Conservation (phyloP, 2,329 filamentous ascomycete species). For the Diaporthe eres region DNA sequence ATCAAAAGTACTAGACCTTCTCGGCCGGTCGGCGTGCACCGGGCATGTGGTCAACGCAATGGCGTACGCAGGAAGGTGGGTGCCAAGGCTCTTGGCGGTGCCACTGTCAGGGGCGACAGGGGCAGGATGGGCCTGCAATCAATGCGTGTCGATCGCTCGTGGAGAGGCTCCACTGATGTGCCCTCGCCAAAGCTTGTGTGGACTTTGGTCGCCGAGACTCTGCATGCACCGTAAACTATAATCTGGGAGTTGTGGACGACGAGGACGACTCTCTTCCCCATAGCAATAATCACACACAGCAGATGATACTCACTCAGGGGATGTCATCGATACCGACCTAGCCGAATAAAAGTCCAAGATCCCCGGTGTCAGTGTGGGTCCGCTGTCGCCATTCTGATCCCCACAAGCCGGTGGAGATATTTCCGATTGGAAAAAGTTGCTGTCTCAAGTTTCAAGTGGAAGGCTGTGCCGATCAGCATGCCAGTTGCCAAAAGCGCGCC, state of each 20-base stretch:
- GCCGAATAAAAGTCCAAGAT: not conserved
- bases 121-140: conserved; percentile 30
- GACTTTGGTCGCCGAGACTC: not conserved
- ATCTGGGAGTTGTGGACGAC: not conserved
- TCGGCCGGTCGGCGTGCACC: not conserved
- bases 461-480: conserved; percentile 22
- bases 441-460: conserved; percentile 9
- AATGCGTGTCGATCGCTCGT: conserved; percentile 26
- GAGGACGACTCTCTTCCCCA: not conserved
- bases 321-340: not conserved
- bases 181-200: conserved; percentile 12
- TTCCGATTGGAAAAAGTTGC: conserved; percentile 21
- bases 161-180: conserved; percentile 23
- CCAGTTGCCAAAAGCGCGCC: conserved; percentile 8
- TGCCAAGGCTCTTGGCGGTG: conserved; percentile 33
- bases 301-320: not conserved
- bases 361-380: not conserved
- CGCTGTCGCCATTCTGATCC: conserved; percentile 11
- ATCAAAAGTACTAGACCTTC: not conserved
- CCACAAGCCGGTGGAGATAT: conserved; percentile 19
- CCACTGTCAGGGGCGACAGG: conserved; percentile 12
- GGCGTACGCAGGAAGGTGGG: not conserved
- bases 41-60: conserved; percentile 15
- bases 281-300: not conserved
- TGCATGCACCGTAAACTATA: not conserved